These are phyloP conservation scores for Blastobotrys chiropterorum DNA, from an alignment of 805 yeast genomes.

Conservation along the genomic window DNA sequence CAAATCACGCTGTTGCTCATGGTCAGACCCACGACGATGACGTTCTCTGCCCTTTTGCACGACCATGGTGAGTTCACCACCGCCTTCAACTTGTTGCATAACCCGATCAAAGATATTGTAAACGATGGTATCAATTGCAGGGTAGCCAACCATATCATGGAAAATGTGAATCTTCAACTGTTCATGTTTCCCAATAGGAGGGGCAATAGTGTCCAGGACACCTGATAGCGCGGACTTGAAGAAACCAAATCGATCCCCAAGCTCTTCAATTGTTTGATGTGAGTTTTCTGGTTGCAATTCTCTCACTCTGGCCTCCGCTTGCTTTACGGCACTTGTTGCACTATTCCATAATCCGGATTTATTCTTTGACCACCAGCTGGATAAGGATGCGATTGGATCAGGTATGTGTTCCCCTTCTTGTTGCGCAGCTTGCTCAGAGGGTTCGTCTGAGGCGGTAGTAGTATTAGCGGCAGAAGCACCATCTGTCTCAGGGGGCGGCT, in stretches of 20 bases:
- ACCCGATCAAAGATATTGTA: conserved; percentile 48
- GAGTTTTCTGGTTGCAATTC: conserved; percentile 32
- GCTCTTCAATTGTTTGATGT: conserved; percentile 16
- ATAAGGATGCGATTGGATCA: conserved; percentile 29
- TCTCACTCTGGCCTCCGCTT: conserved; percentile 36
- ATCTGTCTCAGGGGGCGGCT: not conserved
- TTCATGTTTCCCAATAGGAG: conserved; percentile 39
- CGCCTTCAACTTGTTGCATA: conserved; percentile 67
- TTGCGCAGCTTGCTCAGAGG: not conserved
- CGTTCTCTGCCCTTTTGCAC: conserved; percentile 42
- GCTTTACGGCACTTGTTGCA: conserved; percentile 33
- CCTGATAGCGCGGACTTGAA: conserved; percentile 31
- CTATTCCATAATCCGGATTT: conserved; percentile 36
- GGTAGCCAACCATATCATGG: conserved; percentile 42
- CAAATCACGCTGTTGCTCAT: conserved; percentile 40
- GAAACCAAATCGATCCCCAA: conserved; percentile 6
- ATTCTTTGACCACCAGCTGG: conserved; percentile 34
- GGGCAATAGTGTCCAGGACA: conserved; percentile 38
- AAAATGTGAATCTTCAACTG: conserved; percentile 38
- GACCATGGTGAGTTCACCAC: conserved; percentile 49
- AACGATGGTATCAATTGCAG: conserved; percentile 43
- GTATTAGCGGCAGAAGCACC: too few species aligned
- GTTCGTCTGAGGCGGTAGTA: not conserved
- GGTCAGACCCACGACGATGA: conserved; percentile 31
- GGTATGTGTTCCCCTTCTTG: conserved; percentile 1